These are phyloP conservation scores for Liquidambar formosana DNA, from an alignment of 164 flowering plant genomes.

Conservation along the genomic window DNA sequence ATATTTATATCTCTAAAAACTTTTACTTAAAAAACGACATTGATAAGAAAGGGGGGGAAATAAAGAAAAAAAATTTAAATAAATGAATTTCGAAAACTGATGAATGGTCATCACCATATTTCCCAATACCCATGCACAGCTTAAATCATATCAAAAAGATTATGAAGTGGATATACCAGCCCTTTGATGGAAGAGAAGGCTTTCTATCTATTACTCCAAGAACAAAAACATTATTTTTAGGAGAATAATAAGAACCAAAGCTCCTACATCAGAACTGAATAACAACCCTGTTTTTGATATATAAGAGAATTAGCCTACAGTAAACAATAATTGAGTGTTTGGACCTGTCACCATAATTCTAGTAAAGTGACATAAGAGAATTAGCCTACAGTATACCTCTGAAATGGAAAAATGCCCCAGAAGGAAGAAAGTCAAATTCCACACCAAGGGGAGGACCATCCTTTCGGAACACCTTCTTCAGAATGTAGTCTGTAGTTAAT, in stretches of 20 bases:
- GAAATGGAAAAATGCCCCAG: slow-evolving; percentile 26
- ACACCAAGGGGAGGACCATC: slow-evolving; percentile 89
- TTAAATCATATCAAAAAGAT: no score
- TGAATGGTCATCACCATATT: no score
- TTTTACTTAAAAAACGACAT: no score
- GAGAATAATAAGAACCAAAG: not conserved
- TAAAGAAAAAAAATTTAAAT: no score
- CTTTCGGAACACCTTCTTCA: slow-evolving; percentile 69
- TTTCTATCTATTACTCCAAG: not conserved
- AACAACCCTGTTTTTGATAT: not conserved
- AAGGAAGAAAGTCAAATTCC: slow-evolving; percentile 69
- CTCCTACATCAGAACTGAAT: not conserved
- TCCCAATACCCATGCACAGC: no score
- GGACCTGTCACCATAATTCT: no score
- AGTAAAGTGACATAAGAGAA: not conserved
- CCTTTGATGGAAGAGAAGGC: not conserved
- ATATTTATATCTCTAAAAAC: no score
- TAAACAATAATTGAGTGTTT: no score
- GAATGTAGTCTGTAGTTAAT: slow-evolving; percentile 49
- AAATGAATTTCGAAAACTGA: no score
- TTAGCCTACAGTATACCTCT: slow-evolving; percentile 30
- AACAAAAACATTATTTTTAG: no score
- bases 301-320: not conserved
- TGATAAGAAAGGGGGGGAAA: no score
- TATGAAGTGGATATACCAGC: no score